Percentiles rank a stretch among this genome's conserved stretches.
Evolutionary conservation across 441 rosid genomes (phyloP).

Genomic region (Syzygium syzygioides): DNA sequence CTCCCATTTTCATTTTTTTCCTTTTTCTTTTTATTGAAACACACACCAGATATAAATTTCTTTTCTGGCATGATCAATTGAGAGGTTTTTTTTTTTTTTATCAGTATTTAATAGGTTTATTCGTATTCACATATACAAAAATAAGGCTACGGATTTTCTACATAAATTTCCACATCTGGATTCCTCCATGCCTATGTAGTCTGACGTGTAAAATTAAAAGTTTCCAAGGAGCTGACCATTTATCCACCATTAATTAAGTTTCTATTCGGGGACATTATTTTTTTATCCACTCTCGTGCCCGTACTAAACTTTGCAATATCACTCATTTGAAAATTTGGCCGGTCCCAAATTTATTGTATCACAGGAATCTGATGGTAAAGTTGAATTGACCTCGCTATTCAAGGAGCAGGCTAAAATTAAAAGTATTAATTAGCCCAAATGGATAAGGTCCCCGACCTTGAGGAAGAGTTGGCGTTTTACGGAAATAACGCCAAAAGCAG

Average conservation of each 20-base stretch:
- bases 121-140: not conserved
- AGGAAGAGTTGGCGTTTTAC: not conserved
- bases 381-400: too few relatives aligned
- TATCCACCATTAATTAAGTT: not conserved
- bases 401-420: too few relatives aligned
- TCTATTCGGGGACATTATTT: not conserved
- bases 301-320: too few relatives aligned
- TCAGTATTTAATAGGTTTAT: not conserved
- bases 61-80: not conserved
- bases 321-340: too few relatives aligned
- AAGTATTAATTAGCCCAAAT: not conserved
- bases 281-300: too few relatives aligned
- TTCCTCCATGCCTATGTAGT: too few relatives aligned
- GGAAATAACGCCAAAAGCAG: not conserved
- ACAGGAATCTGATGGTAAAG: too few relatives aligned
- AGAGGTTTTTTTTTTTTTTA: not conserved
- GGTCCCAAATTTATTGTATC: too few relatives aligned
- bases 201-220: too few relatives aligned
- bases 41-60: not conserved
- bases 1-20: not conserved
- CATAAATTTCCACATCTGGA: too few relatives aligned
- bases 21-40: not conserved
- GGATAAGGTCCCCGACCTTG: not conserved
- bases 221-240: not conserved
- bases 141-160: not conserved